Conservation (phyloP, 2,329 filamentous ascomycete species). For the Penicillium sp. region DNA sequence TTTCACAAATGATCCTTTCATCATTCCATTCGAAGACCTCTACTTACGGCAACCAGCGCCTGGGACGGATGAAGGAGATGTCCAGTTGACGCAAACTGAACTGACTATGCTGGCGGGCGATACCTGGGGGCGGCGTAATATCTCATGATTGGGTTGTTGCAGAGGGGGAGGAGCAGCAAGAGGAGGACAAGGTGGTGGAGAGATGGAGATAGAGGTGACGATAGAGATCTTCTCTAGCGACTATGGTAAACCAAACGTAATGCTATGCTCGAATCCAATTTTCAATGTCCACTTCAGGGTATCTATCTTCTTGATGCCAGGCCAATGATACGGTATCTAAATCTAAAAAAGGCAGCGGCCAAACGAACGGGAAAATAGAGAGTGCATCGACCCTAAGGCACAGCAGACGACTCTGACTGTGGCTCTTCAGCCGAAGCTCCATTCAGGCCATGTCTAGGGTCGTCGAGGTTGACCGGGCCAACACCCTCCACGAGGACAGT, state of each 20-base stretch:
- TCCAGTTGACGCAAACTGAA: too few species aligned
- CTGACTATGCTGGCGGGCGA: too few species aligned
- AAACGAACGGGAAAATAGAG: neutral
- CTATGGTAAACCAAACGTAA: neutral
- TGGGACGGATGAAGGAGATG: too few species aligned
- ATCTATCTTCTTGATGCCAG: neutral
- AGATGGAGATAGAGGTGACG: too few species aligned
- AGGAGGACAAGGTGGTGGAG: too few species aligned
- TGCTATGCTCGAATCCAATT: neutral
- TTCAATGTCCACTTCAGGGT: neutral
- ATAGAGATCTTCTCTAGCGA: too few species aligned
- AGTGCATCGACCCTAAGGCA: neutral
- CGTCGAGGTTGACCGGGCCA: slow-evolving; percentile 33
- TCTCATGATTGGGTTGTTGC: too few species aligned
- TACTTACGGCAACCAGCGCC: too few species aligned
- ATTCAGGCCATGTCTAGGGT: slow-evolving; percentile 5
- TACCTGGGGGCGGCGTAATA: too few species aligned
- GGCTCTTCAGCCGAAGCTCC: neutral
- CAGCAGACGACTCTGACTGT: neutral
- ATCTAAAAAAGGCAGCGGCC: neutral
- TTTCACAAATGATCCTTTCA: too few species aligned
- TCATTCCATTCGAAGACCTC: too few species aligned
- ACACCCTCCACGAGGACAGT: slow-evolving; percentile 34
- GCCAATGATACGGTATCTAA: neutral
- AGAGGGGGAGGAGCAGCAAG: too few species aligned